Evolutionary conservation across 805 yeast species (phyloP).

Genomic region (Saturnispora silvae): DNA sequence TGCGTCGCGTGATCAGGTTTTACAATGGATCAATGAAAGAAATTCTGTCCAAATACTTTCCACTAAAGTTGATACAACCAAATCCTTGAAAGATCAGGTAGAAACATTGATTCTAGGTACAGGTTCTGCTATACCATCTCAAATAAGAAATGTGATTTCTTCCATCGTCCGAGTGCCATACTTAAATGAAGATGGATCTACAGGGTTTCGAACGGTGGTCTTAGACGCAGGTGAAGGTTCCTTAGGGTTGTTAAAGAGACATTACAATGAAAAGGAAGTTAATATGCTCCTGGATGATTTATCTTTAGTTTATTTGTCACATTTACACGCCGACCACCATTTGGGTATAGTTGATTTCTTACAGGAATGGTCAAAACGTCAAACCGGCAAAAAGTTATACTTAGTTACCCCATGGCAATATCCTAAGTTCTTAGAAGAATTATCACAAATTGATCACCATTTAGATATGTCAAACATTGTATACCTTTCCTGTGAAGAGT

Average conservation of each 20-base stretch:
- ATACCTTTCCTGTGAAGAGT: slow-evolving; percentile 25
- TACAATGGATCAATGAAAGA: slow-evolving; percentile 4
- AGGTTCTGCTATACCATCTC: slow-evolving; percentile 84
- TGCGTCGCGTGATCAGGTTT: slow-evolving; percentile 10
- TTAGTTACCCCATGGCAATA: slow-evolving; percentile 72
- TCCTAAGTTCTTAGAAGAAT: slow-evolving; percentile 54
- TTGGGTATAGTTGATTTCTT: slow-evolving; percentile 69
- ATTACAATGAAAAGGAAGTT: slow-evolving; percentile 39
- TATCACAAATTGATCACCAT: slow-evolving; percentile 29
- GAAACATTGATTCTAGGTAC: slow-evolving; percentile 80
- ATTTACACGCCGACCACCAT: slow-evolving; percentile 96
- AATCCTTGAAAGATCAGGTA: slow-evolving; percentile 37
- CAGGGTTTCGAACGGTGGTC: slow-evolving; percentile 35
- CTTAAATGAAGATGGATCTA: slow-evolving; percentile 8
- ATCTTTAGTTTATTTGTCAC: slow-evolving; percentile 62
- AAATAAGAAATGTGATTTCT: slow-evolving; percentile 75
- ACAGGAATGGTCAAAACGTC: slow-evolving; percentile 46
- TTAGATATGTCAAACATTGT: slow-evolving; percentile 14
- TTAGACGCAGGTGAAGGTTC: slow-evolving; percentile 97
- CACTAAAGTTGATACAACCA: slow-evolving; percentile 5
- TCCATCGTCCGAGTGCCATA: slow-evolving; percentile 66
- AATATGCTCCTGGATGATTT: slow-evolving; percentile 45
- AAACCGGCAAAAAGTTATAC: slow-evolving; percentile 31
- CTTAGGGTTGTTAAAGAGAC: slow-evolving; percentile 56
- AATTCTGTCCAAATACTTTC: slow-evolving; percentile 4